Percentiles rank a stretch among this genome's conserved stretches.
These are phyloP conservation scores for Phanerodontia chrysosporium DNA, from an alignment of 768 basidiomycete species.

Conservation along the genomic window DNA sequence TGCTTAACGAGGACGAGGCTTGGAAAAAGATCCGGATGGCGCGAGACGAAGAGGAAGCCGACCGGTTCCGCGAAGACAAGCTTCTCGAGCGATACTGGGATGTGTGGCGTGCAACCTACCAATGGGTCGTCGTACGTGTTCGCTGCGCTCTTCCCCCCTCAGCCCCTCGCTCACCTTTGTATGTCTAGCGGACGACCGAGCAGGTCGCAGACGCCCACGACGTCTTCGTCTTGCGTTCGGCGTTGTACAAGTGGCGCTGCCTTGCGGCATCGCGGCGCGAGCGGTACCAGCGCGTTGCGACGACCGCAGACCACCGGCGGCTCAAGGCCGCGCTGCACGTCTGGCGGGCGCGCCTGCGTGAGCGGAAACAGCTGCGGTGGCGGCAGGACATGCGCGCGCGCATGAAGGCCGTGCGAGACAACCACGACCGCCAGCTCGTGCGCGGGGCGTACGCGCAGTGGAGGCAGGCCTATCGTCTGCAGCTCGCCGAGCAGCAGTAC, in stretches of 20 bases:
- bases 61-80: conserved; percentile 57
- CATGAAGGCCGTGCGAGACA: conserved; percentile 60
- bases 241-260: conserved; percentile 60
- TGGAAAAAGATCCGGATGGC: conserved; percentile 75
- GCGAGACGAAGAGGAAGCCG: conserved; percentile 68
- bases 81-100: conserved; percentile 70
- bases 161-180: conserved; percentile 6
- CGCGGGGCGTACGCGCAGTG: conserved; percentile 64
- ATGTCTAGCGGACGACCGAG: conserved; percentile 58
- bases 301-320: conserved; percentile 40
- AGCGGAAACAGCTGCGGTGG: conserved; percentile 57
- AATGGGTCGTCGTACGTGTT: conserved; percentile 68
- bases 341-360: conserved; percentile 55
- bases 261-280: conserved; percentile 33
- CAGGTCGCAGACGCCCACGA: conserved; percentile 71
- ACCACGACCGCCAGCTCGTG: conserved; percentile 46
- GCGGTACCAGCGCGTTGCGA: conserved; percentile 38
- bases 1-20: conserved; percentile 67
- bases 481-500: conserved; percentile 49
- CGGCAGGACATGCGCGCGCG: conserved; percentile 66
- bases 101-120: conserved; percentile 66
- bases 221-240: conserved; percentile 54
- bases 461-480: conserved; percentile 53
- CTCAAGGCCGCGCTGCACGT: conserved; percentile 37
- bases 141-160: conserved; percentile 11